Base-by-base conservation (phyloP, 139 green algal genomes). In the Klebsormidium nitens region DNA sequence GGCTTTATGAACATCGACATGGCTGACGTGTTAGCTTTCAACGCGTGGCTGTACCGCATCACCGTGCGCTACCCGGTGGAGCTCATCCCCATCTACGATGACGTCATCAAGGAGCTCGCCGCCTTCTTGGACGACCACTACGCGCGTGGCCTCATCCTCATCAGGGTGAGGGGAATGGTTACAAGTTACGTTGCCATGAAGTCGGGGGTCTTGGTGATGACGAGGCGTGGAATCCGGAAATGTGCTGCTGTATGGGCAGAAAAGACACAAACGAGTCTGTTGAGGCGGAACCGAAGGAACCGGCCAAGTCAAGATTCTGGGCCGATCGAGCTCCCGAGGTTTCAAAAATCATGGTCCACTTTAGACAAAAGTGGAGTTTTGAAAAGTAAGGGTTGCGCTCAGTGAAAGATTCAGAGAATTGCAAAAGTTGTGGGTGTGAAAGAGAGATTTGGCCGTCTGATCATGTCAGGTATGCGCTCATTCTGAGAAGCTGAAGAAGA, bases 1-100 rank as follows among this genome's bases (percentile, higher is more conserved):
- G 59, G 65, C 23, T 66, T 75, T 2, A 71, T 96, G 62, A 95
- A 95, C 79, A 46, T 97, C 28, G 92, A 97, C 82, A 90, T 87
- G 32, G 39, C 38, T 5, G 80, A 97, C 83, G 62, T 97, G 37
- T 64, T 80, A 36, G 38, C 59, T 0, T 88, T 80, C 69, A 86
- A 95, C 61, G 28, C 37, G 0, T 64, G 81, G 49, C 87, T 96
- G 60, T 95, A 96, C 82, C 50, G 71, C 23, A 76, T 87, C 59
- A 82, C 95, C n/a, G 64, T 96, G 1, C 68, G 69, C 31, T 96
- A 95, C 73, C 92, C 92, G 17, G 34, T 76, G 52, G 81, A 86
- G 48, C 60, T 86, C 36, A 78, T 86, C 58, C 79, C 79, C n/a
- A 49, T 83, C 60, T 76, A 81, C 47, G 80, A 85, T 65, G 37